A percentile compares a stretch with the other conserved stretches of the same genome.
Evolutionary conservation across 805 yeast species (phyloP).

Genomic region (Metahyphopichia silvanorum): DNA sequence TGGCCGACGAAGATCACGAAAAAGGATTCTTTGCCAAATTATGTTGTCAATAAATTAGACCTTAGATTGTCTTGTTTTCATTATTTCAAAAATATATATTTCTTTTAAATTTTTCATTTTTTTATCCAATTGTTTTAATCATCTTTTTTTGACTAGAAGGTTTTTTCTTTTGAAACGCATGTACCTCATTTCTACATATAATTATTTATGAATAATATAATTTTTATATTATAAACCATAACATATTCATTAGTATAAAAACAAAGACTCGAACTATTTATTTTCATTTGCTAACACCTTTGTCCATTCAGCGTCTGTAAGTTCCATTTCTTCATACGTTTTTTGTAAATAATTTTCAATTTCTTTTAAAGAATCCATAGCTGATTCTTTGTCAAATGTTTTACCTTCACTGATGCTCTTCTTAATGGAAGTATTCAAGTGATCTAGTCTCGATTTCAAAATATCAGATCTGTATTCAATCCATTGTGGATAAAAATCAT

Average conservation of each 20-base stretch:
- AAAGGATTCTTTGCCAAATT: slow-evolving; percentile 42
- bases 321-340: slow-evolving; percentile 27
- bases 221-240: too few species aligned
- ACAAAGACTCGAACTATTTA: neutral
- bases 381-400: slow-evolving; percentile 22
- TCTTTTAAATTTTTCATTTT: too few species aligned
- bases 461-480: slow-evolving; percentile 25
- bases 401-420: slow-evolving; percentile 11
- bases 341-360: slow-evolving; percentile 17
- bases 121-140: too few species aligned
- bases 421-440: slow-evolving; percentile 12
- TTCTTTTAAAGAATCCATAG: slow-evolving; percentile 16
- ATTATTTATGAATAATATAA: too few species aligned
- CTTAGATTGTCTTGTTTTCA: too few species aligned
- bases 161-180: too few species aligned
- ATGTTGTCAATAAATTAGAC: slow-evolving; percentile 35
- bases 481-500: slow-evolving; percentile 39
- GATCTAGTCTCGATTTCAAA: slow-evolving; percentile 20
- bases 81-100: too few species aligned
- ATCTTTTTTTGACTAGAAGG: too few species aligned
- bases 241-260: neutral
- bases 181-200: too few species aligned
- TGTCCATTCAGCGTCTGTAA: slow-evolving; percentile 13
- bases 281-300: slow-evolving; percentile 2
- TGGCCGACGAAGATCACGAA: slow-evolving; percentile 27